These are phyloP conservation scores for Mikania micrantha DNA, from an alignment of 129 eudicot genomes.

Conservation along the genomic window DNA sequence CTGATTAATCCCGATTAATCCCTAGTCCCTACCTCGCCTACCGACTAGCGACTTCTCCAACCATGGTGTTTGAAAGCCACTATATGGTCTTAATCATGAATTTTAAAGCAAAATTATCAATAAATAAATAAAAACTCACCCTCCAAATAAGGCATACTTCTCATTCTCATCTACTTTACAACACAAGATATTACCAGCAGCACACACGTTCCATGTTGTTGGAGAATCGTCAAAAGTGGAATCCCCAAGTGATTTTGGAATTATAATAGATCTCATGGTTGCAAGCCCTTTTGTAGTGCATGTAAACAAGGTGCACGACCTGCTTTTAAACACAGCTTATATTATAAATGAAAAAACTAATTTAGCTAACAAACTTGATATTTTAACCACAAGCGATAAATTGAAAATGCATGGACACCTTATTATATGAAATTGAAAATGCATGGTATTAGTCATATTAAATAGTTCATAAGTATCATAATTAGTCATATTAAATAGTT, in stretches of 20 bases:
- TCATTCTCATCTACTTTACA: conserved; percentile 74
- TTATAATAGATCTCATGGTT: conserved; percentile 38
- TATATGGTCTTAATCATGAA: background rate
- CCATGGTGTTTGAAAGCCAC: background rate
- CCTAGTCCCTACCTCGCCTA: too few relatives aligned
- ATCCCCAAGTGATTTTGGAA: conserved; percentile 35
- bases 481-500: too few relatives aligned
- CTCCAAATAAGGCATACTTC: conserved; percentile 74
- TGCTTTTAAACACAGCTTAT: conserved; percentile 8
- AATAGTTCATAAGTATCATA: too few relatives aligned
- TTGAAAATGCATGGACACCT: background rate
- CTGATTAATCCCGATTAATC: too few relatives aligned
- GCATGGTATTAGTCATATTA: too few relatives aligned
- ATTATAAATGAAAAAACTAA: background rate
- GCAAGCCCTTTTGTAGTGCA: conserved; percentile 73
- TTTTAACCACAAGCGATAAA: background rate
- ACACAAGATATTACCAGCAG: conserved; percentile 63
- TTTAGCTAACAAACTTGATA: background rate
- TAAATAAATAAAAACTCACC: conserved; percentile 46
- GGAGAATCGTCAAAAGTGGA: conserved; percentile 26
- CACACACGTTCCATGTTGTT: conserved; percentile 67
- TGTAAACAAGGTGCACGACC: conserved; percentile 80
- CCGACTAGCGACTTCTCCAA: too few relatives aligned
- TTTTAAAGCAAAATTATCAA: background rate
- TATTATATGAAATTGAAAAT: too few relatives aligned